Conservation (phyloP, 768 basidiomycete genomes). For the Dacryopinax primogenitus region DNA sequence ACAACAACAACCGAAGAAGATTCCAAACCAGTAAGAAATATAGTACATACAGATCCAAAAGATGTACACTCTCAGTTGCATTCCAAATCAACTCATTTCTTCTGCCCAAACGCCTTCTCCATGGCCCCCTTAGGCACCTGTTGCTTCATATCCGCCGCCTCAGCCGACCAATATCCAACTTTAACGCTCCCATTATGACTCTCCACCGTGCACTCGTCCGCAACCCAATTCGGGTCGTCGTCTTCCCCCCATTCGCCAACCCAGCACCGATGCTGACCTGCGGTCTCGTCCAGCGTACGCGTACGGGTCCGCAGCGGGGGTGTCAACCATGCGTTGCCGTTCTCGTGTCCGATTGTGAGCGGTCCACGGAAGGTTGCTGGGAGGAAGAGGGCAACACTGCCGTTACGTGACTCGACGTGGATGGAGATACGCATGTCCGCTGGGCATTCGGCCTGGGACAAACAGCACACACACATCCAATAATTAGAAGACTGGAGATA, state of each 20-base stretch:
- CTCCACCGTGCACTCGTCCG: not conserved
- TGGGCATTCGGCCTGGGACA: not conserved
- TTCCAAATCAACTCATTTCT: not conserved
- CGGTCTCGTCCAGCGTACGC: slow-evolving; percentile 5
- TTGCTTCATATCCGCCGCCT: not conserved
- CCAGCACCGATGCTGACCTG: not conserved
- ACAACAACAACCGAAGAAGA: too few species aligned
- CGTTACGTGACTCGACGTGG: slow-evolving; percentile 3
- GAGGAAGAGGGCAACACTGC: not conserved
- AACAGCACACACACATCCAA: not conserved
- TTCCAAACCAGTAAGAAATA: too few species aligned
- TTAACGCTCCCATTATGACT: slow-evolving; percentile 6
- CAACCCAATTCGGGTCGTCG: not conserved
- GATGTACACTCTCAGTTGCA: too few species aligned
- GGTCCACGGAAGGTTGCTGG: not conserved
- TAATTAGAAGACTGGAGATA: not conserved
- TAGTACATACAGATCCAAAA: too few species aligned
- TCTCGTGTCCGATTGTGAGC: not conserved
- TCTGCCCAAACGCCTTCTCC: slow-evolving; percentile 1
- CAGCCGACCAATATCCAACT: not conserved
- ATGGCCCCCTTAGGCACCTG: not conserved
- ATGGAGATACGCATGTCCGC: not conserved
- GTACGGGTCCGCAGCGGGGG: not conserved
- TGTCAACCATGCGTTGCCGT: not conserved
- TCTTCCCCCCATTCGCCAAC: slow-evolving; percentile 2